A percentile compares a stretch with the other conserved stretches of the same genome.
Conservation (phyloP, 495 filamentous ascomycete species). For the Symbiotaphrina buchneri region DNA sequence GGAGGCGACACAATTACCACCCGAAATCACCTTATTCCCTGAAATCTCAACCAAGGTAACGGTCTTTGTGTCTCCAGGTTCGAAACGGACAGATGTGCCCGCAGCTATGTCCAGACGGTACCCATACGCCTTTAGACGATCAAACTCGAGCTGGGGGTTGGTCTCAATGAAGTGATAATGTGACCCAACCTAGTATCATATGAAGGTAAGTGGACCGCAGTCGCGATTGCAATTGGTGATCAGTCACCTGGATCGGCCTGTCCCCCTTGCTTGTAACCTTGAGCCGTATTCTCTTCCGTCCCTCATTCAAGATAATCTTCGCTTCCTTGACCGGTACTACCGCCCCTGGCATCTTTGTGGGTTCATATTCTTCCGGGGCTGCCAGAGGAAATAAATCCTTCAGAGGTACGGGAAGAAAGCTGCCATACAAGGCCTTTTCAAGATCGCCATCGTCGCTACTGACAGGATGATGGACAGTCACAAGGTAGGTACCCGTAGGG, state of each 20-base stretch:
- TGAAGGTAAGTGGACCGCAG: background rate
- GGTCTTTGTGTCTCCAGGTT: constrained; percentile 83
- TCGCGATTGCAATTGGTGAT: background rate
- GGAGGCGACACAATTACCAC: constrained; percentile 60
- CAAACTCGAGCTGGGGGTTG: constrained; percentile 79
- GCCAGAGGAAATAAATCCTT: constrained; percentile 38
- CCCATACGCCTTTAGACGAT: constrained; percentile 66
- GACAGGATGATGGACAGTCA: constrained; percentile 85
- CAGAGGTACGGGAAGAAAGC: constrained; percentile 70
- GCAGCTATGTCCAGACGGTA: constrained; percentile 78
- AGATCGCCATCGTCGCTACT: constrained; percentile 73
- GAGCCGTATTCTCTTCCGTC: constrained; percentile 47
- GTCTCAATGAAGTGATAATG: constrained; percentile 95
- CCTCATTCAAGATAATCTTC: constrained; percentile 46
- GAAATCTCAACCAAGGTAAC: constrained; percentile 86
- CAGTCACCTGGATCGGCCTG: constrained; percentile 59
- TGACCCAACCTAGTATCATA: constrained; percentile 41
- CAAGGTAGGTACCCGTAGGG: constrained; percentile 72
- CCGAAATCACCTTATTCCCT: constrained; percentile 58
- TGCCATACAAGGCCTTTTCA: constrained; percentile 69
- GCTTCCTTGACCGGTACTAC: constrained; percentile 46
- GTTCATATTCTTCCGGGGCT: constrained; percentile 34
- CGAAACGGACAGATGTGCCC: constrained; percentile 83
- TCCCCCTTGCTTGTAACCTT: constrained; percentile 75
- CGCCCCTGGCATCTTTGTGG: constrained; percentile 52